Conservation (phyloP, 2,329 filamentous ascomycete species). For the Pyrenochaeta sp. region DNA sequence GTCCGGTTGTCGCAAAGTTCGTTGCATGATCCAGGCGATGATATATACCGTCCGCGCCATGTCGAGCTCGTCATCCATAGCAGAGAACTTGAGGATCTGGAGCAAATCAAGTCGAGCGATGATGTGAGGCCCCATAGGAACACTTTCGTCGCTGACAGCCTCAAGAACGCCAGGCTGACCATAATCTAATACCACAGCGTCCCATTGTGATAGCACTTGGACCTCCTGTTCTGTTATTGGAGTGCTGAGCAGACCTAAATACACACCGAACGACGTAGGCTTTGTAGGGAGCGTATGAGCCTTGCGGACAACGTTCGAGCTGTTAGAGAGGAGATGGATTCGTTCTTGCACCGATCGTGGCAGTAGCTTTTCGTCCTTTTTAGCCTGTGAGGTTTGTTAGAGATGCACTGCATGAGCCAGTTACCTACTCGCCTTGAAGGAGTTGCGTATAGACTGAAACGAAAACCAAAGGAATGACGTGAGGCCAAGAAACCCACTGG, state of each 20-base stretch:
- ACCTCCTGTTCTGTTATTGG: conserved; percentile 37
- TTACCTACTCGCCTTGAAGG: conserved; percentile 30
- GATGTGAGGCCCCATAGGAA: conserved; percentile 40
- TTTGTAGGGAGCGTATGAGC: conserved; percentile 32
- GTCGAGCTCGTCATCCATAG: conserved; percentile 33
- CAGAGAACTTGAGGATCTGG: conserved; percentile 29
- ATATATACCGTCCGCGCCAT: conserved; percentile 36
- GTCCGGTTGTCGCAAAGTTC: conserved; percentile 33
- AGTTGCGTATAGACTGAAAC: conserved; percentile 24
- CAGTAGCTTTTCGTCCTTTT: conserved; percentile 21
- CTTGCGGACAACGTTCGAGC: conserved; percentile 26
- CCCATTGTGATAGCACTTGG: conserved; percentile 42
- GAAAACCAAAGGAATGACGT: conserved; percentile 38
- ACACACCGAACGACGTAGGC: conserved; percentile 47
- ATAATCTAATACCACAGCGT: conserved; percentile 43
- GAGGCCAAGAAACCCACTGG: conserved; percentile 37
- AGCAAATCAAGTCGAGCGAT: conserved; percentile 44
- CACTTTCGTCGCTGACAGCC: conserved; percentile 31
- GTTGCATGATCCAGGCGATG: conserved; percentile 33
- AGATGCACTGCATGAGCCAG: not conserved
- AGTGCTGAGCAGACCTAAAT: conserved; percentile 38
- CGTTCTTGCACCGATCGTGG: conserved; percentile 42
- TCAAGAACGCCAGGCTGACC: conserved; percentile 41
- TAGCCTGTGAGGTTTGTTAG: conserved; percentile 24
- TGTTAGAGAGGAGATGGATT: conserved; percentile 35